Evolutionary conservation across 1,284 basidiomycete genomes (phyloP), one percentile per base, ranked within the genome.

Genomic region (Prillingera fragicola): DNA sequence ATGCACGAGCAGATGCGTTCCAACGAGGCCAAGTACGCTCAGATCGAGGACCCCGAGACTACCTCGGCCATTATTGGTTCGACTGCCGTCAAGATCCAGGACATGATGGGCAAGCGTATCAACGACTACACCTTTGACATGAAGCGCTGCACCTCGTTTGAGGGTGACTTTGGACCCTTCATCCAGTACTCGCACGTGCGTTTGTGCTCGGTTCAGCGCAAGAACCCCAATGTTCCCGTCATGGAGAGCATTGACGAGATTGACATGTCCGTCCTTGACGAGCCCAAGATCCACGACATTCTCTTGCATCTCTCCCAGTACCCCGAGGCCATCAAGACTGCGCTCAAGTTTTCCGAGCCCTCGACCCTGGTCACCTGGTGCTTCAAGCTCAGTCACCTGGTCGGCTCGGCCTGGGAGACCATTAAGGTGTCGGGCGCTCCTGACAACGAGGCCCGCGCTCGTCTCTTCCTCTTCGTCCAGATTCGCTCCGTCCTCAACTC

Each of bases 1-100:
- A 98, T 98, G 94, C 88, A 90, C 73, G 89, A 92, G 54, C 88
- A 94, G 69, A 98, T 99, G 95, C 78, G 77, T 70, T 84, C 84
- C 71, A 97, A 97, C 67, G 85, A 89, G 72, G 88, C 82, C 47
- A 98, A 98, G 74, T 96, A 95, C 63, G 80, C 77, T 2, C 82
- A 84, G 34, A 79, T 98, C 43, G 87, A 90, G 64, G 82, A 98
- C 71, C 92, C 92, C 1, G 84, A 89, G 65, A 73, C 71, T 34
- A 86, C 85, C 33, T 82, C 83, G 50, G 79, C 80, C 58, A 87
- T 96, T 67, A 83, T 97, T 45, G 95, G 94, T 23, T 88, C 95
- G 64, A 88, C 90, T 0, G 92, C 90, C 7, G 85, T 99, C 65
- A 98, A 98, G 77, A 92, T 99, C 58, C 95, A 98, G 72, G 94